Evolutionary conservation across 2,329 filamentous ascomycete species (phyloP), one percentile per base, ranked within the genome.

Genomic region (Talaromyces sp.): DNA sequence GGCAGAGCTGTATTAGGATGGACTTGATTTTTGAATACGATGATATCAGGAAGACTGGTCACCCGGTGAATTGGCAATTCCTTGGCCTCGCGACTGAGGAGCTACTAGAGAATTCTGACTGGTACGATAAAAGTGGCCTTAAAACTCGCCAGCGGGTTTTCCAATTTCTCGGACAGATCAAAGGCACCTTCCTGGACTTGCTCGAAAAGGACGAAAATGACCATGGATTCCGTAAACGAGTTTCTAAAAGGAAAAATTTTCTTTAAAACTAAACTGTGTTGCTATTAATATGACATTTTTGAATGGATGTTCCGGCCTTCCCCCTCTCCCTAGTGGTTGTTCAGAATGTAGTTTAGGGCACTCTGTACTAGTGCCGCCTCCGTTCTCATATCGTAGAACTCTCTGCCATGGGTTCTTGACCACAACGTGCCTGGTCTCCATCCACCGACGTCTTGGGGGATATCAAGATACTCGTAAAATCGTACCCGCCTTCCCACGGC

Each of bases 21-120:
- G 61, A 63, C 30, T 15, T 63, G 36, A 61, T 63, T 28, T 63
- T 63, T 58, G 61, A 63, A 60, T 63, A 60, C 47, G 53, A 51
- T 44, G 61, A 63, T 61, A 58, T 61, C 5, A 25, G 19, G 19
- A 15, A 52, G 49, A 52, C 6, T 30, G 13, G n/a, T 28, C 17
- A 25, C 22, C 49, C 27, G 13, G 49, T 52, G 27, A 22, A 52
- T 25, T 52, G 49, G 49, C 49, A 52, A 30, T 28, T 52, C 10
- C 49, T 52, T 30, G 49, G 22, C 11, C 49, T 52, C 13, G 49
- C 49, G 27, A 52, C 15, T 44, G 36, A 62, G 56, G 59, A 56
- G 47, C 13, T 63, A 27, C 49, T 63, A 32, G 47, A 53, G 42
- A 51, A 59, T 47, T 55, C 56, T 25, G 6, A 8, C 4, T 61